These are phyloP conservation scores for Ophiostoma montium DNA, from an alignment of 2,329 filamentous ascomycete species.

Conservation along the genomic window DNA sequence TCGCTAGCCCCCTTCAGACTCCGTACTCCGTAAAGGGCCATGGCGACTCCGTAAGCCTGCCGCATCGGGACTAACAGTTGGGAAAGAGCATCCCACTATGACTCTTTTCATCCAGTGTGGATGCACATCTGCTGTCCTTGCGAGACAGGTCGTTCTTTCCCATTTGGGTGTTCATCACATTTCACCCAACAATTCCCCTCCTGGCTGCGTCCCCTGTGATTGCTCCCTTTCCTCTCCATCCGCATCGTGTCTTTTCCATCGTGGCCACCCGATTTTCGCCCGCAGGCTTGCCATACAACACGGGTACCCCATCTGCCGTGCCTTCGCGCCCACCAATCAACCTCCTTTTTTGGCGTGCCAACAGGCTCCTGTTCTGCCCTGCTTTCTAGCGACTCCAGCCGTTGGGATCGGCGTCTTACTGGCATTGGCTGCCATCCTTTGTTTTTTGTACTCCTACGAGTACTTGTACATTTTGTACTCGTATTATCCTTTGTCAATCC, in stretches of 20 bases:
- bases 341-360: neutral
- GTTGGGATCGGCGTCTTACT: neutral
- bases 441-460: neutral
- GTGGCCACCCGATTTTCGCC: neutral
- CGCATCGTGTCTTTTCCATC: neutral
- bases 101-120: neutral
- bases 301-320: neutral
- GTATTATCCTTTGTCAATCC: neutral
- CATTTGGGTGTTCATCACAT: neutral
- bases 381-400: neutral
- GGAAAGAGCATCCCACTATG: constrained; percentile 8
- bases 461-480: neutral
- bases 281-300: neutral
- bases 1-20: constrained; percentile 1
- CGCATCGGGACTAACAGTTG: no score
- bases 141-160: neutral
- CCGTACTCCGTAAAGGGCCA: no score
- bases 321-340: neutral
- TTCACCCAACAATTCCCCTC: neutral
- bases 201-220: no score
- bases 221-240: neutral
- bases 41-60: no score
- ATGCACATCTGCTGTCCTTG: neutral
- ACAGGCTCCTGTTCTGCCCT: neutral
- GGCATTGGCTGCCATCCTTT: neutral